Evolutionary conservation across 2,329 filamentous ascomycete species (phyloP).

Genomic region (Botrytis byssoidea): DNA sequence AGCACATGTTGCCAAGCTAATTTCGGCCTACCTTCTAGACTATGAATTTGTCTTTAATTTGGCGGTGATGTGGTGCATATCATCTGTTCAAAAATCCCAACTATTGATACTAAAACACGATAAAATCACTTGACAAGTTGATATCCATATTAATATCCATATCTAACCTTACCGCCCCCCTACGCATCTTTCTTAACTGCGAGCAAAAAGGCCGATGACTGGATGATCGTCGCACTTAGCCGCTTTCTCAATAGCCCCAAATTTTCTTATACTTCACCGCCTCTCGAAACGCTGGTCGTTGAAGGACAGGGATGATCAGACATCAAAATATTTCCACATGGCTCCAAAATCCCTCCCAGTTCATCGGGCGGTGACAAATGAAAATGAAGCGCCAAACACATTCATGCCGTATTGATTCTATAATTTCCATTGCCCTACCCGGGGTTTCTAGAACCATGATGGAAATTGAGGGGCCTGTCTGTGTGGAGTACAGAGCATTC

Average conservation of each 20-base stretch:
- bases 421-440: conserved; percentile 13
- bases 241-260: not conserved
- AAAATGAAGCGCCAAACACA: conserved; percentile 21
- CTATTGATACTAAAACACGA: not conserved
- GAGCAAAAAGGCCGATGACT: not conserved
- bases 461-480: conserved; percentile 18
- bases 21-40: not conserved
- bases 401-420: conserved; percentile 21
- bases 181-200: not conserved
- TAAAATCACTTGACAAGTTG: conserved; percentile 3
- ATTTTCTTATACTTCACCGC: not conserved
- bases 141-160: not conserved
- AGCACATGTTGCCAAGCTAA: not conserved
- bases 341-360: conserved; percentile 6
- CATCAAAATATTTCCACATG: conserved; percentile 16
- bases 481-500: conserved; percentile 10
- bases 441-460: conserved; percentile 26
- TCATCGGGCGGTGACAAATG: conserved; percentile 21
- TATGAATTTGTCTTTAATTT: not conserved
- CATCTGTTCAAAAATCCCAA: not conserved
- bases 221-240: not conserved
- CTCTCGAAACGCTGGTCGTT: conserved; percentile 27
- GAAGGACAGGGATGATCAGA: conserved; percentile 27
- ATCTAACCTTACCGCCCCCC: not conserved
- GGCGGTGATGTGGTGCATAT: not conserved